Evolutionary conservation across 306 rosid genomes (phyloP), one percentile per base, ranked within the genome.

Genomic region (Acacia confusa): DNA sequence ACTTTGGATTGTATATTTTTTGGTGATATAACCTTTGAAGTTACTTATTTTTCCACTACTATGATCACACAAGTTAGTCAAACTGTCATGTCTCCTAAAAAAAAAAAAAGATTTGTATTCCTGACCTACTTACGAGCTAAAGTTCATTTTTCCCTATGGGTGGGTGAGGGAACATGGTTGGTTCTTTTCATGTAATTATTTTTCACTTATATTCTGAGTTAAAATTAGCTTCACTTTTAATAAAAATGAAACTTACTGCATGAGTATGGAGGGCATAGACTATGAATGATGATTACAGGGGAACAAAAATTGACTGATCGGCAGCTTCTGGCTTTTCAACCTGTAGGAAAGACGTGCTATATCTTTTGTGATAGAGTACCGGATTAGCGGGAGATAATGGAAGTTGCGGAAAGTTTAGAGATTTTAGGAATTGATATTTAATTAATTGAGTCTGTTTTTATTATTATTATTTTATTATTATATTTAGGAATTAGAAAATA

Each of bases 11-110:
- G 47, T 67, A 67, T 67, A 19, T 34, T 38, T 68, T 67, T 68
- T 38, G 50, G 72, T 20, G 11, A 9, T 20, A 38, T 36, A 38
- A 24, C 72, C 16, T 38, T 64, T 68, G 22, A 67, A 41, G 27
- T 67, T 27, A 12, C 80, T 34, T 76, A 27, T 78, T 63, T 80
- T 78, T 66, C 64, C 24, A 4, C 81, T 43, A 67, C 58, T 52
- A 1, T 79, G 12, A 30, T 45, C 8, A 30, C 61, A 47, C 45
- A 19, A 67, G 57, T 61, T 41, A 48, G 53, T 61, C 40, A 25
- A 9, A 24, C 48, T 38, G 72, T 68, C 48, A 9, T 38, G 13
- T 68, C 17, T 20, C 48, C 72, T 38, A 6, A 24, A 43, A 28
- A 68, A 24, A 43, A 28, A 68, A 68, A 67, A 68, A 38, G 48